Conservation (phyloP, 352 stramenopile species). For the Phytophthora chlamydospora region DNA sequence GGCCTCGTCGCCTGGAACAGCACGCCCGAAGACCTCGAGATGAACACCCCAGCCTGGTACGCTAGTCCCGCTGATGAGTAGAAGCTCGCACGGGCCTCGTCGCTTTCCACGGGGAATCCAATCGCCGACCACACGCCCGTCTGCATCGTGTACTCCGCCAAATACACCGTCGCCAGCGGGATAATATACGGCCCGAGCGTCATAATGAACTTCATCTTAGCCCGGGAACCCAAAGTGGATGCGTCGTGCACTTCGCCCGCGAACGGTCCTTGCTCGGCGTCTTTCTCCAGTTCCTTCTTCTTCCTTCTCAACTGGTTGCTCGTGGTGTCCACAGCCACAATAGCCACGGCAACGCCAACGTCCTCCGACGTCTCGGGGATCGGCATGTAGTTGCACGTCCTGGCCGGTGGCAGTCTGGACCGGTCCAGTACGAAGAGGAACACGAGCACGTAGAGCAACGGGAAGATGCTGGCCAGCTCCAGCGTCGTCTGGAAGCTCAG, state of each 20-base stretch:
- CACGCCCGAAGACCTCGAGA: constrained; percentile 89
- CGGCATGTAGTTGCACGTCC: constrained; percentile 44
- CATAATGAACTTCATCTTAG: constrained; percentile 78
- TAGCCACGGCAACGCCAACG: constrained; percentile 1
- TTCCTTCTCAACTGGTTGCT: constrained; percentile 26
- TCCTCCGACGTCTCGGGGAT: constrained; percentile 44
- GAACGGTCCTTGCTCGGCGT: neutral
- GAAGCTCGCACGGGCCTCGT: constrained; percentile 79
- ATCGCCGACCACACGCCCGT: constrained; percentile 94
- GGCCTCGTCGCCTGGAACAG: constrained; percentile 75
- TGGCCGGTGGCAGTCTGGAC: constrained; percentile 43
- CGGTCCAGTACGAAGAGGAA: constrained; percentile 74
- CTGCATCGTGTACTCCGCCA: constrained; percentile 94
- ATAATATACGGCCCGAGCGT: constrained; percentile 92
- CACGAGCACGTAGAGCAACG: constrained; percentile 60
- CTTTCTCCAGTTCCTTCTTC: constrained; percentile 17
- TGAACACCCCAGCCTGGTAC: constrained; percentile 94
- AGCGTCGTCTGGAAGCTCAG: constrained; percentile 74
- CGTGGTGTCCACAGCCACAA: constrained; percentile 2
- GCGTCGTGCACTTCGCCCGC: constrained; percentile 25
- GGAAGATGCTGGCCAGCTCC: constrained; percentile 66
- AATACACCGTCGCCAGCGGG: constrained; percentile 92
- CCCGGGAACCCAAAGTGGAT: constrained; percentile 49
- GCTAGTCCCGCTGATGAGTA: constrained; percentile 91
- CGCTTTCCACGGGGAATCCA: constrained; percentile 89